Evolutionary conservation across 805 yeast genomes (phyloP), one percentile per base, ranked within the genome.

Genomic region (Saturnispora galanensis): DNA sequence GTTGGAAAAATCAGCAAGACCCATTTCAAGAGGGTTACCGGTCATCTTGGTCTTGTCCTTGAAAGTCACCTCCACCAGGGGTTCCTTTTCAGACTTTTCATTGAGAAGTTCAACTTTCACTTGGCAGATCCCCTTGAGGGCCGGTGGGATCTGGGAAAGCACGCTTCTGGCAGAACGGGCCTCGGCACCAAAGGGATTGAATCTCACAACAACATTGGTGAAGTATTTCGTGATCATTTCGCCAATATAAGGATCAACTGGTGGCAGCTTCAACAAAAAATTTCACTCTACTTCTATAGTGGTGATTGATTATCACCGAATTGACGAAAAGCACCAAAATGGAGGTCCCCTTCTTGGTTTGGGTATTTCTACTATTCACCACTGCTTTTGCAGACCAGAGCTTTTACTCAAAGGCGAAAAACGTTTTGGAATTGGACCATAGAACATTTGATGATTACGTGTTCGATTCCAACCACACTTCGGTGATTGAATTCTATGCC

Each of bases 211-310:
- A 8, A 87, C 86, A 51, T 78, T 77, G 31, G 88, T 71, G 67
- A 90, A 86, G 66, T 83, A 89, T 64, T 86, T 87, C 34, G 97
- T 90, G 57, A 89, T 84, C 97, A 89, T 89, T 29, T 11, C 12
- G 18, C 18, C 12, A 32, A 33, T 32, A 17, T 16, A 13, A 21
- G 26, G 26, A 21, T 21, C 26, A 21, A 21, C 26, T 21, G 26
- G 26, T 21, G 26, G 26, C 26, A 21, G 26, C 26, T 21, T 21
- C 8, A 21, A 21, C 26, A 21, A 17, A 35, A 35, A 35, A 35
- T 34, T 34, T 34, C 26, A 21, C 26, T 21, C 26, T 5, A 18
- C 6, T 21, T 21, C 26, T 21, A 21, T 21, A 21, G 26, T 21
- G 26, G 26, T 21, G 26, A 21, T 21, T 21, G 26, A 21, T 21